Conservation (phyloP, 352 stramenopile genomes). For the Blastocystis sp. region DNA sequence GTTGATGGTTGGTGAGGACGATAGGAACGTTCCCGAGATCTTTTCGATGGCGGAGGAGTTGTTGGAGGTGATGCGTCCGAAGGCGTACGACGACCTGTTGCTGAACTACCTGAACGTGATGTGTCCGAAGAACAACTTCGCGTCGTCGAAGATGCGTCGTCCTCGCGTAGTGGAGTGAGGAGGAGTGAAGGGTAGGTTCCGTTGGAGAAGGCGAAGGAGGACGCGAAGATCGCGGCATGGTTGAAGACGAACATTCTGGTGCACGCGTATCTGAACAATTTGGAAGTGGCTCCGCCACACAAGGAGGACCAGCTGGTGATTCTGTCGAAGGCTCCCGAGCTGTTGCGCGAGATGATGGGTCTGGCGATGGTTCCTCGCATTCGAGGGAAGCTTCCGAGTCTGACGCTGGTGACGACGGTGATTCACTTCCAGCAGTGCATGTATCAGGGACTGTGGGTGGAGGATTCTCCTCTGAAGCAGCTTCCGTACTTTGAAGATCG, state of each 20-base stretch:
- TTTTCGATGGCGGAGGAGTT: conserved; percentile 25
- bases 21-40: conserved; percentile 24
- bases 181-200: not conserved
- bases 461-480: conserved; percentile 74
- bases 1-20: not conserved
- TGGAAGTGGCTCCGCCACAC: not conserved
- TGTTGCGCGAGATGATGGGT: not conserved
- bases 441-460: conserved; percentile 75
- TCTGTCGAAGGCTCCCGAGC: conserved; percentile 5
- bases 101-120: not conserved
- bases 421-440: conserved; percentile 78
- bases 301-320: not conserved
- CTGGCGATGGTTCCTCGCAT: not conserved
- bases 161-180: not conserved
- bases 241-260: conserved; percentile 41
- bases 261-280: conserved; percentile 45
- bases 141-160: conserved; percentile 1
- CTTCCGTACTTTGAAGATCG: conserved; percentile 65
- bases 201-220: conserved; percentile 3
- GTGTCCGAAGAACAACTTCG: not conserved
- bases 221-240: not conserved
- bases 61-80: not conserved
- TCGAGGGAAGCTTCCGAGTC: not conserved
- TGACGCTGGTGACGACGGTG: conserved; percentile 57
- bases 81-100: not conserved